Conservation (phyloP, 192 early-diverging fungal species). For the Coemansia reversa region DNA sequence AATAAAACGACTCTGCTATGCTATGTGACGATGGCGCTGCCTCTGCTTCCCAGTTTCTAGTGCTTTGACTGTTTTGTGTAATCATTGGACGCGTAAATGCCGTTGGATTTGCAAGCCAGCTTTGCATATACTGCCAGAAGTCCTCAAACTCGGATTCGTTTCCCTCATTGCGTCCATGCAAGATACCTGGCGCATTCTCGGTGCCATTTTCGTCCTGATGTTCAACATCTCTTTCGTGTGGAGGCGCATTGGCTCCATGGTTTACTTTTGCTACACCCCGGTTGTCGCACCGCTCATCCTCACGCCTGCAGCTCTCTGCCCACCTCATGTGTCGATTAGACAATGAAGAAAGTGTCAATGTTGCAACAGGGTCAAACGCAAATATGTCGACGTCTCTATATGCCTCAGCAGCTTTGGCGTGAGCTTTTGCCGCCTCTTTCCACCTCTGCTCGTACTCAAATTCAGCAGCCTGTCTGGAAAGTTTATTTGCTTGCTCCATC, state of each 20-base stretch:
- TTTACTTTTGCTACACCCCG: neutral
- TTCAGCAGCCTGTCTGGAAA: slow-evolving; percentile 30
- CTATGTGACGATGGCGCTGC: slow-evolving; percentile 13
- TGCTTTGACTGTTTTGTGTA: neutral
- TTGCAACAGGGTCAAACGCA: slow-evolving; percentile 47
- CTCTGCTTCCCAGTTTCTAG: neutral
- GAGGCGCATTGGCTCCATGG: neutral
- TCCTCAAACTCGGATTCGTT: slow-evolving; percentile 49
- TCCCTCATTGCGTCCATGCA: slow-evolving; percentile 4
- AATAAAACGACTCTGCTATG: slow-evolving; percentile 53
- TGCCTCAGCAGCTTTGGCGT: slow-evolving; percentile 27
- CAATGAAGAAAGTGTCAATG: slow-evolving; percentile 37
- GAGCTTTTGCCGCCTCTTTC: slow-evolving; percentile 23
- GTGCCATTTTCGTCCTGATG: neutral
- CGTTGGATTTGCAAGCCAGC: slow-evolving; percentile 47
- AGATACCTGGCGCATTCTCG: neutral
- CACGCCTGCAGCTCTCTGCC: slow-evolving; percentile 43
- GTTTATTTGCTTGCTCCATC: slow-evolving; percentile 42
- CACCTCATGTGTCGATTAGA: slow-evolving; percentile 38
- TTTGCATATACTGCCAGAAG: slow-evolving; percentile 55
- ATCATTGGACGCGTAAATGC: slow-evolving; percentile 40
- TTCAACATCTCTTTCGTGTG: neutral
- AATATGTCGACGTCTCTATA: slow-evolving; percentile 23
- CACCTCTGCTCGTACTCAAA: slow-evolving; percentile 25
- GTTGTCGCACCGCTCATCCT: slow-evolving; percentile 8